phyloP scores from a whole-genome alignment of 2,329 filamentous ascomycete genomes.

The Trichoderma gracile region DNA sequence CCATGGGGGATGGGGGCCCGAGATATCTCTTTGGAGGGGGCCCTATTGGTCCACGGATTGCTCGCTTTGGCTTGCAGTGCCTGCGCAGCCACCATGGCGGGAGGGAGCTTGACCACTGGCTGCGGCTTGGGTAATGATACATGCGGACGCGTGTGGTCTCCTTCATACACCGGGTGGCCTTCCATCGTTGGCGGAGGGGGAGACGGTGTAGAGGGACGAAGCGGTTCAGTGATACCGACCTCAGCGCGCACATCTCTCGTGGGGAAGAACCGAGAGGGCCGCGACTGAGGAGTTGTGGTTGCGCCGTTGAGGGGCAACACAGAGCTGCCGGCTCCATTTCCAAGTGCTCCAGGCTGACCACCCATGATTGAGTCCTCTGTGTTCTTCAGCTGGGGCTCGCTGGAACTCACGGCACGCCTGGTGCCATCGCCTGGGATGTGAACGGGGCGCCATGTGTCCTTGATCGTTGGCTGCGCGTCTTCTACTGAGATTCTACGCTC shows the following conservation, averaged over 20 bases:
- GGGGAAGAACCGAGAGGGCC: conserved; percentile 64
- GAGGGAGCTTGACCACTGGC: conserved; percentile 80
- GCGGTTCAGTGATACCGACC: conserved; percentile 41
- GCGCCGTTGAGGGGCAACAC: conserved; percentile 36
- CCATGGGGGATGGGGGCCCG: conserved; percentile 32
- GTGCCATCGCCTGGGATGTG: conserved; percentile 43
- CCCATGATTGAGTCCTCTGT: conserved; percentile 32
- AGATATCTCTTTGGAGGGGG: conserved; percentile 37
- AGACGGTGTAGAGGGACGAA: conserved; percentile 59
- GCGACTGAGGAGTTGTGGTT: conserved; percentile 46
- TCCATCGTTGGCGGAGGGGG: conserved; percentile 71
- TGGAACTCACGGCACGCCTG: conserved; percentile 33
- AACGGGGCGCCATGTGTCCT: conserved; percentile 56
- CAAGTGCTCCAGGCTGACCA: conserved; percentile 35
- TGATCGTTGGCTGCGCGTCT: conserved; percentile 51
- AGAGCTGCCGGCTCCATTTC: conserved; percentile 30
- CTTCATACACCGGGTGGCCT: conserved; percentile 71
- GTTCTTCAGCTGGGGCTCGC: conserved; percentile 35
- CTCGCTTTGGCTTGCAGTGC: conserved; percentile 32
- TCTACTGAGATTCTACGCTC: conserved; percentile 48
- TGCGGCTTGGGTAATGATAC: conserved; percentile 69
- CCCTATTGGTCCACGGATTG: conserved; percentile 42
- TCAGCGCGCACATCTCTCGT: conserved; percentile 51
- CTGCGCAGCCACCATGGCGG: conserved; percentile 41
- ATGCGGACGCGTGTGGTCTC: conserved; percentile 63